Evolutionary conservation across 306 rosid genomes (phyloP).

Genomic region (Spatholobus suberectus): DNA sequence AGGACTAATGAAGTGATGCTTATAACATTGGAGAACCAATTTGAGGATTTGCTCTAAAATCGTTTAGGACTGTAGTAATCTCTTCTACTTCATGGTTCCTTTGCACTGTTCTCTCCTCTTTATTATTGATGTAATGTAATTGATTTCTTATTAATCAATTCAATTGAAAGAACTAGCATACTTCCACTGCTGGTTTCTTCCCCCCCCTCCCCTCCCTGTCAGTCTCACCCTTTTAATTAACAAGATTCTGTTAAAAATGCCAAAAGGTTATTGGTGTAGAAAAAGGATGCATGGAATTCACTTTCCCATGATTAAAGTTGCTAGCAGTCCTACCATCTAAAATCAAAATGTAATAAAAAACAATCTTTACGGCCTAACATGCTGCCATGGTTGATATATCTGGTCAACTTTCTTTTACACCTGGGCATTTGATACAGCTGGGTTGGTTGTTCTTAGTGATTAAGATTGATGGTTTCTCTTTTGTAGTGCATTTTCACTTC

Average conservation of each 20-base stretch:
- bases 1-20: neutral
- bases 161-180: neutral
- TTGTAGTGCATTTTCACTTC: slow-evolving; percentile 35
- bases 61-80: neutral
- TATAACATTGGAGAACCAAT: neutral
- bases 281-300: neutral
- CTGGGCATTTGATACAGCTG: slow-evolving; percentile 27
- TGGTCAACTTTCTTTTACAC: neutral
- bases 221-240: neutral
- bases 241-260: neutral
- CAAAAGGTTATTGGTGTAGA: slow-evolving; percentile 12
- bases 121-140: neutral
- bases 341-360: neutral
- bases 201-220: neutral
- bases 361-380: neutral
- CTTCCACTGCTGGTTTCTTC: neutral
- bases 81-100: neutral
- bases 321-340: slow-evolving; percentile 10
- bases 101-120: neutral
- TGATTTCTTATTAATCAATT: neutral
- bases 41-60: neutral
- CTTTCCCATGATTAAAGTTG: slow-evolving; percentile 3
- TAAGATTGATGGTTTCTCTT: slow-evolving; percentile 16
- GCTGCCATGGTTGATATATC: slow-evolving; percentile 30
- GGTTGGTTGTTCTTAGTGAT: neutral